Percentiles rank a stretch among this genome's conserved stretches.
phyloP scores from a whole-genome alignment of 1,139 yeast species.

The Geotrichum citri-aurantii region DNA sequence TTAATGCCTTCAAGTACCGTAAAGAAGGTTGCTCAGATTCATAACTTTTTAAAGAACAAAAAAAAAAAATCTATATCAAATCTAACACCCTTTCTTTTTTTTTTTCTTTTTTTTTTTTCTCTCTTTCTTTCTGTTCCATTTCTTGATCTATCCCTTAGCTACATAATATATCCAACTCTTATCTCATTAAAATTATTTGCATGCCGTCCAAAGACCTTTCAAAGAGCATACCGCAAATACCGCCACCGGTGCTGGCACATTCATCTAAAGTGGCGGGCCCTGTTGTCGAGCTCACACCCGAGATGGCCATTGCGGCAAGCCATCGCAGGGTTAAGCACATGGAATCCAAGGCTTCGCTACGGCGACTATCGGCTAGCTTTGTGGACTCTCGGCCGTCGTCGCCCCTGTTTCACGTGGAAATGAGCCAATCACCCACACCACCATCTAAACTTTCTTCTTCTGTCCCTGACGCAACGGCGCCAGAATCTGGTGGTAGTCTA shows the following conservation, averaged over 20 bases:
- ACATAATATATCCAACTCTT: not conserved
- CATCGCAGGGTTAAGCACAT: not conserved
- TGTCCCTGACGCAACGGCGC: not conserved
- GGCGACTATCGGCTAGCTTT: conserved; percentile 1
- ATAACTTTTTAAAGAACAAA: too few relatives aligned
- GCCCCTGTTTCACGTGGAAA: not conserved
- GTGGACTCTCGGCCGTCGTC: conserved; percentile 1
- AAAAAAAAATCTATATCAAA: not conserved
- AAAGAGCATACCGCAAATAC: not conserved
- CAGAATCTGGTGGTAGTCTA: not conserved
- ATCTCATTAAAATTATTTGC: not conserved
- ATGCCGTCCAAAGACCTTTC: not conserved
- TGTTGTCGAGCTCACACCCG: not conserved
- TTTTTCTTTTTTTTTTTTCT: not conserved
- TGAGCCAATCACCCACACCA: not conserved
- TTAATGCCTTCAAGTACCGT: too few relatives aligned
- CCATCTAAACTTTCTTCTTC: not conserved
- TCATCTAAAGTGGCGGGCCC: not conserved
- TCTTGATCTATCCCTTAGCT: not conserved
- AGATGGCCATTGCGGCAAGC: not conserved
- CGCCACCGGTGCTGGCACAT: not conserved
- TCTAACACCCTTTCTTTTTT: not conserved
- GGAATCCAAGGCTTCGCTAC: not conserved
- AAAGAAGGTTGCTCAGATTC: too few relatives aligned
- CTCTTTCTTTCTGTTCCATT: too few relatives aligned